A percentile compares a stretch with the other conserved stretches of the same genome.
Conservation (phyloP, 2,329 filamentous ascomycete genomes). For the Didymella keratinophila region DNA sequence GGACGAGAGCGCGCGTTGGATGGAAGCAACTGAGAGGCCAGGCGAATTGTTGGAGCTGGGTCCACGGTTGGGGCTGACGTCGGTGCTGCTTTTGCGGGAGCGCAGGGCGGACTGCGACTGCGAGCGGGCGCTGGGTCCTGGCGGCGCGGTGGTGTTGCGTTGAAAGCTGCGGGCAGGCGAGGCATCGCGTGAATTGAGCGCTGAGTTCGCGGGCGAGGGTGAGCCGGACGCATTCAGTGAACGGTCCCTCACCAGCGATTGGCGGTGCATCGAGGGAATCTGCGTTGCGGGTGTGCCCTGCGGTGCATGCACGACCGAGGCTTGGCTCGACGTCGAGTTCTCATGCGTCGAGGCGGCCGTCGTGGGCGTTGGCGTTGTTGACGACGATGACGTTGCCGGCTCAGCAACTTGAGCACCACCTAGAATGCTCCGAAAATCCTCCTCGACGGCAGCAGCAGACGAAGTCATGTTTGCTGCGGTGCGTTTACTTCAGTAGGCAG, state of each 20-base stretch:
- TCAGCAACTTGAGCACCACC: slow-evolving; percentile 50
- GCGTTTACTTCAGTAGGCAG: slow-evolving; percentile 36
- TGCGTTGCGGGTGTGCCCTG: slow-evolving; percentile 25
- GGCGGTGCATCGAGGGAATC: slow-evolving; percentile 28
- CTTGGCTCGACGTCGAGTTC: slow-evolving; percentile 15
- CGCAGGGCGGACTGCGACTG: slow-evolving; percentile 42
- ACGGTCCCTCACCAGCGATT: slow-evolving; percentile 37
- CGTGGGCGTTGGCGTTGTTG: slow-evolving; percentile 24
- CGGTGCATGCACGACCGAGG: slow-evolving; percentile 22
- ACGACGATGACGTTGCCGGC: slow-evolving; percentile 36
- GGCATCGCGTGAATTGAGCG: slow-evolving; percentile 57
- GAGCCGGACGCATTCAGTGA: slow-evolving; percentile 44
- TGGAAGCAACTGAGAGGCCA: slow-evolving; percentile 67
- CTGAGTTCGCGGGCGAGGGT: slow-evolving; percentile 53
- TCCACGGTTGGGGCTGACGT: slow-evolving; percentile 52
- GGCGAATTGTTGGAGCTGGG: slow-evolving; percentile 50
- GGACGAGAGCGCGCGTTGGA: slow-evolving; percentile 73
- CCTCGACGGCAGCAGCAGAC: slow-evolving; percentile 25
- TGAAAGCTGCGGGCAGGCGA: slow-evolving; percentile 52
- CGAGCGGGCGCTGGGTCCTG: slow-evolving; percentile 28
- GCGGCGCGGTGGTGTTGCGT: slow-evolving; percentile 34
- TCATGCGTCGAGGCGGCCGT: slow-evolving; percentile 16
- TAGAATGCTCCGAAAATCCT: slow-evolving; percentile 49
- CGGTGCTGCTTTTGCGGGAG: slow-evolving; percentile 56
- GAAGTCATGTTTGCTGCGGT: slow-evolving; percentile 41